phyloP scores from a whole-genome alignment of 1,284 basidiomycete species.

The Anthracocystis walkeri region DNA sequence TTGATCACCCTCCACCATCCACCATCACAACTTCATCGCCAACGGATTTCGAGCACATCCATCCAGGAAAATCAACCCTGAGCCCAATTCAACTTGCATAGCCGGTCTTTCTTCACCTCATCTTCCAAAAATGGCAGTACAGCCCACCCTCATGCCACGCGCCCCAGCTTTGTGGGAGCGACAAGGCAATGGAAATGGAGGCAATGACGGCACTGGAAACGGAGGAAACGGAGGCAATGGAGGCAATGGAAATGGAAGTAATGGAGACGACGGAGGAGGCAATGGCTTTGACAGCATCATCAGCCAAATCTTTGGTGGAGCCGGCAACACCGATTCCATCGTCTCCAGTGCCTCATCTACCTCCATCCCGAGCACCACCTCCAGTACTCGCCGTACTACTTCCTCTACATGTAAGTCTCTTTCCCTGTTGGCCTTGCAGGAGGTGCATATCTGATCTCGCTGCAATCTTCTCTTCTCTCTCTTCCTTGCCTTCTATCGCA shows the following conservation, averaged over 20 bases:
- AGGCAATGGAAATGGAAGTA: not conserved
- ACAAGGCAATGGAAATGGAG: slow-evolving; percentile 2
- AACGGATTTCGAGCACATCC: not conserved
- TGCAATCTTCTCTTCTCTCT: not conserved
- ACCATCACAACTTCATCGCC: not conserved
- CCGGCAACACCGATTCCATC: slow-evolving; percentile 32
- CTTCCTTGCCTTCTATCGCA: not conserved
- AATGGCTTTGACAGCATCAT: slow-evolving; percentile 22
- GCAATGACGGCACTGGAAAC: too few species aligned
- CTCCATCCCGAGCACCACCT: slow-evolving; percentile 3
- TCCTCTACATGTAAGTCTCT: slow-evolving; percentile 30
- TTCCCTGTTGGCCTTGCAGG: not conserved
- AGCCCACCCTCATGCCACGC: slow-evolving; percentile 37
- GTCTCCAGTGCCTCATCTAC: slow-evolving; percentile 8
- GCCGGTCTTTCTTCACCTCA: not conserved
- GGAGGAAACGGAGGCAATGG: too few species aligned
- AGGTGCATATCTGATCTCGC: slow-evolving; percentile 3
- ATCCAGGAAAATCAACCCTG: not conserved
- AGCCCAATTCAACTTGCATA: not conserved
- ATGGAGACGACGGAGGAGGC: slow-evolving; percentile 8
- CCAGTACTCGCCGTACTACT: slow-evolving; percentile 1
- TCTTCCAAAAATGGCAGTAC: slow-evolving; percentile 14
- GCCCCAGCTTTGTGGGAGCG: slow-evolving; percentile 34
- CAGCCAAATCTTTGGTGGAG: slow-evolving; percentile 12
- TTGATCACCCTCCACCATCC: not conserved